A percentile compares a stretch with the other conserved stretches of the same genome.
These are phyloP conservation scores for Discostella stelligeroides DNA, from an alignment of 108 stramenopile genomes.

Conservation along the genomic window DNA sequence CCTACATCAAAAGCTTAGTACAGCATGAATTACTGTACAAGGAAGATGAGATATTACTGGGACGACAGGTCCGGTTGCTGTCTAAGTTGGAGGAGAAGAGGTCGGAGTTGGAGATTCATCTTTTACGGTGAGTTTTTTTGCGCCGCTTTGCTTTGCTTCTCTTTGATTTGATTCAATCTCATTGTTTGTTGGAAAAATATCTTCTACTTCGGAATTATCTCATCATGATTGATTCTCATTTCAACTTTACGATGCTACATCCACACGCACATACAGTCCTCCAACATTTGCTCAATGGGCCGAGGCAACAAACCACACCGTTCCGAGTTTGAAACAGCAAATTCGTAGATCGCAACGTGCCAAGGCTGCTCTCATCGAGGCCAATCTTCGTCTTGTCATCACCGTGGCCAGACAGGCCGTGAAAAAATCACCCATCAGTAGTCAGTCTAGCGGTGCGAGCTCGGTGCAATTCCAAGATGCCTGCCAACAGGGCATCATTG, in stretches of 20 bases:
- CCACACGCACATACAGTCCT: constrained; percentile 24
- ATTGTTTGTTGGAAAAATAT: no score
- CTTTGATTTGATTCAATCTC: no score
- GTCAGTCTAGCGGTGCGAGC: constrained; percentile 16
- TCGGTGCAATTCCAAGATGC: constrained; percentile 73
- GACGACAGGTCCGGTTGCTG: constrained; percentile 52
- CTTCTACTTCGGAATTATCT: neutral
- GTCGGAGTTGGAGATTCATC: constrained; percentile 39
- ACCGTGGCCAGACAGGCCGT: constrained; percentile 66
- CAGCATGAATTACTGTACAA: constrained; percentile 58
- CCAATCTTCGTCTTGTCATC: constrained; percentile 74
- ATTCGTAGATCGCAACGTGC: constrained; percentile 64
- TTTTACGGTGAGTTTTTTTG: constrained; percentile 41
- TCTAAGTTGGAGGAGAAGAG: constrained; percentile 49
- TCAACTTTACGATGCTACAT: neutral
- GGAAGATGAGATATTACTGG: constrained; percentile 55
- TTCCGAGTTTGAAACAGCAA: constrained; percentile 59
- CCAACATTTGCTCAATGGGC: constrained; percentile 66
- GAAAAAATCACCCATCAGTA: constrained; percentile 39
- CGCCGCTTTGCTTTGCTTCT: neutral
- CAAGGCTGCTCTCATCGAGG: constrained; percentile 63
- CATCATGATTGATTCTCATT: constrained; percentile 4
- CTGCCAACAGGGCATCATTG: constrained; percentile 84
- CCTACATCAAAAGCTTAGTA: constrained; percentile 59
- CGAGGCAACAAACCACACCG: constrained; percentile 47